Evolutionary conservation across 164 flowering plant genomes (phyloP), one percentile per base, ranked within the genome.

Genomic region (Umbellularia californica): DNA sequence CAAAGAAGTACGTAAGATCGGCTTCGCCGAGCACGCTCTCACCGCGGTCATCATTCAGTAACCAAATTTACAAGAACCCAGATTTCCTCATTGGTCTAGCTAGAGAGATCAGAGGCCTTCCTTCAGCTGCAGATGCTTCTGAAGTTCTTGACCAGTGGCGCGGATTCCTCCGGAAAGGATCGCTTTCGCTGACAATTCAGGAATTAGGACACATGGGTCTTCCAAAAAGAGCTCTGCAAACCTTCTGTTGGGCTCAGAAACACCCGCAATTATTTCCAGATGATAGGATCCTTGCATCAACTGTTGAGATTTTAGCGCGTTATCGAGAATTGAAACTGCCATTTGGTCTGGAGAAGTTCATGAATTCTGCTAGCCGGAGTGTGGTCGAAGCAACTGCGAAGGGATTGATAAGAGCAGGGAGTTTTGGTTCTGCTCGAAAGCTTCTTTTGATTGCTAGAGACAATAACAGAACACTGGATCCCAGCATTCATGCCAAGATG

Each of bases 121-220:
- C 87, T 64, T 51, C 81, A 2, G 90, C 90, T 72, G 74, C 82
- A 71, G 79, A 88, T 77, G 96, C 76, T 11, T 88, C 90, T 65
- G 47, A 65, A 12, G 82, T 89, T 80, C 96, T 92, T 15, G 78
- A 84, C 76, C 84, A 84, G 77, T 88, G 88, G 82, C 82, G 71
- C 50, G 77, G 77, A 0, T 88, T 85, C 70, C 87, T 95, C 22
- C 82, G 92, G 3, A 93, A 92, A 69, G 98, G 98, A 7, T 93
- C 98, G 1, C 82, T 95, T 22, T 95, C 99, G 1, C 77, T 93
- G 72, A 95, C 98, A 19, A 79, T 93, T n/a, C 80, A 88, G 25
- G 99, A 95, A 73, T 74, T 95, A 81, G 99, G 99, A 65, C 95
- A 90, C 62, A 86, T 93, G 94, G 91, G 90, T 73, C 86, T 88